Evolutionary conservation across 169 alveolate genomes (phyloP).

Genomic region (Theileria equi): DNA sequence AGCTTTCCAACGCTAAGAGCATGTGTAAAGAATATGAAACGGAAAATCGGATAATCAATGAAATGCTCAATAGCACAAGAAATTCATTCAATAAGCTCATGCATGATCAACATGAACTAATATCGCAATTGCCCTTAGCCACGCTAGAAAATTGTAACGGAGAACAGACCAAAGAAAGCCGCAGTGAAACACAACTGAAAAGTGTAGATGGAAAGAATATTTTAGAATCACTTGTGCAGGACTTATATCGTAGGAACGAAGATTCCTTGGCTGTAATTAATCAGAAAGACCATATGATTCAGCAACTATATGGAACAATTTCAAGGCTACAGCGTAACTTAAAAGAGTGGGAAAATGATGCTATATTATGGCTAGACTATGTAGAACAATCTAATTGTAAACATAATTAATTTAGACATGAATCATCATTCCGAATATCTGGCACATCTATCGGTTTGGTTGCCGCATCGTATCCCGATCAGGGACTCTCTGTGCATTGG

Average conservation of each 20-base stretch:
- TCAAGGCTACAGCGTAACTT: conserved; percentile 23
- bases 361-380: conserved; percentile 61
- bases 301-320: conserved; percentile 37
- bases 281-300: conserved; percentile 32
- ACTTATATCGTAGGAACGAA: conserved; percentile 57
- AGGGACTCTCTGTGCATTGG: too few species aligned
- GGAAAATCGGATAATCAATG: conserved; percentile 20
- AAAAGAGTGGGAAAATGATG: conserved; percentile 67
- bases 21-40: conserved; percentile 11
- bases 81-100: conserved; percentile 35
- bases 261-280: conserved; percentile 21
- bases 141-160: conserved; percentile 6
- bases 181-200: neutral
- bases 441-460: too few species aligned
- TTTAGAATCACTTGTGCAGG: conserved; percentile 39
- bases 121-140: conserved; percentile 61
- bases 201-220: neutral
- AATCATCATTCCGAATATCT: too few species aligned
- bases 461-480: too few species aligned
- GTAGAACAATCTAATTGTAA: conserved; percentile 56
- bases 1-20: neutral
- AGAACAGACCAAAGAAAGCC: conserved; percentile 4
- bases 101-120: conserved; percentile 42
- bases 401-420: too few species aligned
- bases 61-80: conserved; percentile 10